A percentile compares a stretch with the other conserved stretches of the same genome.
Evolutionary conservation across 1,284 basidiomycete species (phyloP).

Genomic region (Mycena citricolor): DNA sequence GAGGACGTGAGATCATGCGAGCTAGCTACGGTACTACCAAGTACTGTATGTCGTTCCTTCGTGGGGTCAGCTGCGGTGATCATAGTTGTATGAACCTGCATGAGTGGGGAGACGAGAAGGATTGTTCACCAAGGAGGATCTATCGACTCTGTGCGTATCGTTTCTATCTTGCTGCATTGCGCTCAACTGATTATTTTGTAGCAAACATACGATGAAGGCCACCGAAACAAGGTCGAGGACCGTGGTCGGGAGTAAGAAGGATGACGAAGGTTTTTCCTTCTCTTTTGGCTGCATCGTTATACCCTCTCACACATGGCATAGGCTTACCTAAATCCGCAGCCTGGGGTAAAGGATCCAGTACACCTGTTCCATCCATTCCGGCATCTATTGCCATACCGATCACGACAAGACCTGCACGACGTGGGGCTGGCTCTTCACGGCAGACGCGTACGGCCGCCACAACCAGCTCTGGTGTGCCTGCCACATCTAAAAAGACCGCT

Average conservation of each 20-base stretch:
- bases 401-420: slow-evolving; percentile 39
- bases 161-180: slow-evolving; percentile 13
- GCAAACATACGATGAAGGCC: slow-evolving; percentile 87
- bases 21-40: slow-evolving; percentile 97
- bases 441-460: slow-evolving; percentile 36
- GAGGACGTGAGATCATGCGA: slow-evolving; percentile 79
- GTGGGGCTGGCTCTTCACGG: slow-evolving; percentile 33
- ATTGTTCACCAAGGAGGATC: slow-evolving; percentile 95
- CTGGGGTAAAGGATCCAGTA: slow-evolving; percentile 66
- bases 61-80: slow-evolving; percentile 84
- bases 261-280: slow-evolving; percentile 56
- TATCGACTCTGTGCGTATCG: slow-evolving; percentile 76
- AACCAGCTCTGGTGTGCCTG: slow-evolving; percentile 29
- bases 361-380: too few relatives aligned
- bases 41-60: slow-evolving; percentile 96
- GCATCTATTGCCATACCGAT: slow-evolving; percentile 28
- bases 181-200: slow-evolving; percentile 32
- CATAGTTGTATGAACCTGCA: slow-evolving; percentile 93
- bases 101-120: slow-evolving; percentile 98
- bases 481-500: slow-evolving; percentile 32
- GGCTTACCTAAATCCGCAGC: slow-evolving; percentile 80
- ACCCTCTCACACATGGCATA: slow-evolving; percentile 31
- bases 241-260: slow-evolving; percentile 45
- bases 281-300: slow-evolving; percentile 22
- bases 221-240: slow-evolving; percentile 65